Evolutionary conservation across 371 early-diverging fungal genomes (phyloP), one percentile per base, ranked within the genome.

Genomic region (Fennellomyces sp.): DNA sequence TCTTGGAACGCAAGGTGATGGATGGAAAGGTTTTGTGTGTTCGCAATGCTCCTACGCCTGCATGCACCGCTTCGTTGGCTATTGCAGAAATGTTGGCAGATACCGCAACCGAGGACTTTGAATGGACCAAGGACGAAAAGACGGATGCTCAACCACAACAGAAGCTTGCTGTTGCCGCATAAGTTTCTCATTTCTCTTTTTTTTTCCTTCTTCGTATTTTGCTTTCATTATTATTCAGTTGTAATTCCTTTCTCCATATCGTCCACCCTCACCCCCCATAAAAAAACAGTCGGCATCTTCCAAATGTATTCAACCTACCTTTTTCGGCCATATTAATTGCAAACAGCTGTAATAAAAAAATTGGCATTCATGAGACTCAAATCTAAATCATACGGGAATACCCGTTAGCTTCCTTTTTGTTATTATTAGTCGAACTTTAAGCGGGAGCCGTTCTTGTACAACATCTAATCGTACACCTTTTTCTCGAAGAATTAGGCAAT

Each of bases 41-140:
- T 19, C 80, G 80, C 47, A 80, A 80, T 63, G 80, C 80, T 27
- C 80, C 80, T 45, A 76, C 75, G 45, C 80, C 80, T 56, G 80
- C 80, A 50, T 76, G 77, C 23, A 80, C 80, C 42, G 75, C 80
- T 35, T 80, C 80, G 10, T 61, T 80, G 17, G 80, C 80, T 26
- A 76, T 80, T 65, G 80, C 75, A 47, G 80, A 80, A 62, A 76
- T 76, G 73, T 36, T 80, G 50, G 67, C 61, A 31, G 80, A 80
- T 61, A 65, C 66, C 13, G 80, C 80, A 29, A 73, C 73, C 0
- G 77, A 80, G 58, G 80, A 80, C 52, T 80, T 80, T 53, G 61
- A 63, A 35, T 80, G 80, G 78, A 58, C 62, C 21, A 39, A 68
- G 38, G 52, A 58, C 26, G 45, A 45, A 45, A 23, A 23, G 21